Conservation (phyloP, 768 basidiomycete genomes). For the Boletus insuetus region DNA sequence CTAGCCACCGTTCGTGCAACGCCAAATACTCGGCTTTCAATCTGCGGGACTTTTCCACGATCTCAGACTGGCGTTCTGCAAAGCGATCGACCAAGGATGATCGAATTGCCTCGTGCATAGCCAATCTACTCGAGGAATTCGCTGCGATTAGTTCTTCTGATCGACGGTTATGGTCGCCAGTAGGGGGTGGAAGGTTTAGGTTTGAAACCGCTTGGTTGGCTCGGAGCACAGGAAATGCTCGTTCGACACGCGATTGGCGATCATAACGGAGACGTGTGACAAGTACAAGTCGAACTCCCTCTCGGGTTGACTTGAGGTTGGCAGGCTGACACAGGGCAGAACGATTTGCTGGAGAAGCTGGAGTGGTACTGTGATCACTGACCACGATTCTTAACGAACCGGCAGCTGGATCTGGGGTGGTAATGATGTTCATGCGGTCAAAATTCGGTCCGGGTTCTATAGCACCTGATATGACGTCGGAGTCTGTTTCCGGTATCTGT, state of each 20-base stretch:
- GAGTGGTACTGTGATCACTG: constrained; percentile 25
- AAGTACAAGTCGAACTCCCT: constrained; percentile 62
- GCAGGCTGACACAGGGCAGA: constrained; percentile 11
- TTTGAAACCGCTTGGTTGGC: constrained; percentile 52
- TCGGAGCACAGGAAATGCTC: constrained; percentile 59
- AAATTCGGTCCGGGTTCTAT: constrained; percentile 5
- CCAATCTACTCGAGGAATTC: constrained; percentile 34
- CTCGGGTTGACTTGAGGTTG: constrained; percentile 43
- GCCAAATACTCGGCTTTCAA: constrained; percentile 65
- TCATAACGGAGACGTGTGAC: constrained; percentile 60
- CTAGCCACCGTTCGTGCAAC: constrained; percentile 70
- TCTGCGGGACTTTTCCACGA: constrained; percentile 52
- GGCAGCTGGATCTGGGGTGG: constrained; percentile 7
- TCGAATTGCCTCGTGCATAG: constrained; percentile 39
- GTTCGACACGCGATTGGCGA: constrained; percentile 58
- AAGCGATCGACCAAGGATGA: constrained; percentile 55
- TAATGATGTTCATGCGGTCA: constrained; percentile 7
- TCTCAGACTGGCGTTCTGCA: constrained; percentile 45
- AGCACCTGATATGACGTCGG: constrained; percentile 10
- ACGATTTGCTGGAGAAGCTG: constrained; percentile 6
- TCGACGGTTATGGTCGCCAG: constrained; percentile 41
- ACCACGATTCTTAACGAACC: constrained; percentile 28
- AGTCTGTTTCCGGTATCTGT: constrained; percentile 15
- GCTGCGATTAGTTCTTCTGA: constrained; percentile 47
- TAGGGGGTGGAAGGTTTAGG: constrained; percentile 25